Evolutionary conservation across 1,139 yeast genomes (phyloP), one percentile per base, ranked within the genome.

Genomic region (Pneumocystis jirovecii): DNA sequence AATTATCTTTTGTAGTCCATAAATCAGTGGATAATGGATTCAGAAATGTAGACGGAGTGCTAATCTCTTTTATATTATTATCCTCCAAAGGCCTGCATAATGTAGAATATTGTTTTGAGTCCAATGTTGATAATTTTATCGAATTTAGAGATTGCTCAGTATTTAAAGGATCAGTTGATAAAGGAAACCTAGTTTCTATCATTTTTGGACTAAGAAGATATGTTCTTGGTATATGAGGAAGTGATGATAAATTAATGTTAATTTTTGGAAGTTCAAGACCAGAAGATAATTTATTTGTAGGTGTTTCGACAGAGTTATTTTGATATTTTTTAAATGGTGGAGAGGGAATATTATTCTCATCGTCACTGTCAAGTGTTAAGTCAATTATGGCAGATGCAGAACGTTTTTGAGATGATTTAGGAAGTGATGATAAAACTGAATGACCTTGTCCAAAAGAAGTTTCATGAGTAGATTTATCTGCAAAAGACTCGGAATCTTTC

Each of bases 291-390:
- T 1, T 8, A 19, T 19, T 31, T 21, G 29, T 5, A 21, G 17
- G 40, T 15, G 61, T 12, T 19, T 39, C 61, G 2, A 17, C 6
- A 31, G 31, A 39, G 21, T 60, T 25, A n/a, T 42, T 31, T 25
- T 31, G 44, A 21, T n/a, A 42, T 15, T 60, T 60, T 60, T 60
- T 60, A 21, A 12, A 15, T 31, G 37, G 37, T 25, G 61, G 56
- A 35, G 57, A 40, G 15, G 61, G 63, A 29, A n/a, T 59, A 6
- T 57, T 61, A 10, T 61, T 68, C 10, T 69, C 71, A 8, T 70
- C 72, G 42, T 71, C 72, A 61, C 70, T 71, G 34, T 68, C 67
- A 10, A 69, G 64, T 3, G 73, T 71, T 64, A 71, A 60, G 61
- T 71, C 73, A 61, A 71, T 71, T 8, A 71, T 66, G 59, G 64